A percentile compares a stretch with the other conserved stretches of the same genome.
These are phyloP conservation scores for Haplographium delicatum DNA, from an alignment of 495 filamentous ascomycete species.

Conservation along the genomic window DNA sequence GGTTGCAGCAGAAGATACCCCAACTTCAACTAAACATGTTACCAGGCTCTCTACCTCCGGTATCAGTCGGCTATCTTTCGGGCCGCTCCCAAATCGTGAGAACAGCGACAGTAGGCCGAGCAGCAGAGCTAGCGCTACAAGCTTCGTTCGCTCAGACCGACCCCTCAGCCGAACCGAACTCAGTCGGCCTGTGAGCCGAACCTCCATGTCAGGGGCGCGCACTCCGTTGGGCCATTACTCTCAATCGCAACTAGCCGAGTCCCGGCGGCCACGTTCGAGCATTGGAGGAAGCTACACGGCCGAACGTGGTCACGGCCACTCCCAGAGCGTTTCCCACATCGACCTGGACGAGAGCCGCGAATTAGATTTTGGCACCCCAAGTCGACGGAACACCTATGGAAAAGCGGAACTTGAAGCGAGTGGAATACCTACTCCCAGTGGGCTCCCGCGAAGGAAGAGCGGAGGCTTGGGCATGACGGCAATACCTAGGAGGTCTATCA, in stretches of 20 bases:
- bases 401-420: conserved; percentile 47
- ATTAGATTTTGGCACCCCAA: conserved; percentile 37
- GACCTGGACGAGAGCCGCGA: conserved; percentile 41
- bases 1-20: conserved; percentile 34
- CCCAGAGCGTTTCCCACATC: conserved; percentile 37
- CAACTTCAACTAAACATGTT: conserved; percentile 41
- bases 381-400: conserved; percentile 44
- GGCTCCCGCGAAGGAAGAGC: conserved; percentile 50
- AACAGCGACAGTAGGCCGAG: conserved; percentile 49
- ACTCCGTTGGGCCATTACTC: conserved; percentile 54
- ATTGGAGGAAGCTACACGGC: conserved; percentile 37
- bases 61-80: conserved; percentile 49
- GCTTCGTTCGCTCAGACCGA: conserved; percentile 39
- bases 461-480: conserved; percentile 40
- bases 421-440: conserved; percentile 30
- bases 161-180: conserved; percentile 43
- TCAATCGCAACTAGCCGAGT: conserved; percentile 30
- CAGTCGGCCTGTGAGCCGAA: conserved; percentile 59
- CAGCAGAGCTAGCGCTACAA: conserved; percentile 47
- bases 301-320: conserved; percentile 45
- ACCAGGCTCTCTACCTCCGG: conserved; percentile 47
- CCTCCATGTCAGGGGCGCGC: conserved; percentile 59
- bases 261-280: conserved; percentile 49
- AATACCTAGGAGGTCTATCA: conserved; percentile 37
- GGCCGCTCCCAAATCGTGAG: conserved; percentile 37